Evolutionary conservation across 495 filamentous ascomycete genomes (phyloP).

Genomic region (Glonium stellatum): DNA sequence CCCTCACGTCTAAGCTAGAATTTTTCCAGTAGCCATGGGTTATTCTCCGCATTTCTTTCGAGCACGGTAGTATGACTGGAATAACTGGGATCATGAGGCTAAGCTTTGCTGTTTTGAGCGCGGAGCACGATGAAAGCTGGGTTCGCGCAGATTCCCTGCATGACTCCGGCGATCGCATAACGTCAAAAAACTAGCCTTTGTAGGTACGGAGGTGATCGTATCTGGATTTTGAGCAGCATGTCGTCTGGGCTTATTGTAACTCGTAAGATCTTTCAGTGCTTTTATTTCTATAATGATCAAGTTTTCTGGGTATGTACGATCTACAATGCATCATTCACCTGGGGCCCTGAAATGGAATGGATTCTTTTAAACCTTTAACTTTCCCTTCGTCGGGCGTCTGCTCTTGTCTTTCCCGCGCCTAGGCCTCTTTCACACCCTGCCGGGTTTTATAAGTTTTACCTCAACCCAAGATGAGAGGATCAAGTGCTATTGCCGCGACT

Average conservation of each 20-base stretch:
- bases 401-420: background rate
- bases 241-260: background rate
- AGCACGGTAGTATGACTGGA: background rate
- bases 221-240: background rate
- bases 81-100: background rate
- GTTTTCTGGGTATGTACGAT: background rate
- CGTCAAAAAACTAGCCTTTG: background rate
- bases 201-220: background rate
- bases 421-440: background rate
- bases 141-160: background rate
- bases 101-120: constrained; percentile 5
- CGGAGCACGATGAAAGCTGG: background rate
- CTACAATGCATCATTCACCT: background rate
- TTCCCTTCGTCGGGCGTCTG: background rate
- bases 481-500: background rate
- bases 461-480: background rate
- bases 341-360: background rate
- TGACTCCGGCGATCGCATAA: background rate
- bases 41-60: background rate
- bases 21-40: background rate
- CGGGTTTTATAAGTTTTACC: background rate
- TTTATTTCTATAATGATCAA: background rate
- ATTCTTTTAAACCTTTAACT: background rate
- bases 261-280: background rate
- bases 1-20: background rate